Conservation (phyloP, 495 filamentous ascomycete genomes). For the Neurospora sp. region DNA sequence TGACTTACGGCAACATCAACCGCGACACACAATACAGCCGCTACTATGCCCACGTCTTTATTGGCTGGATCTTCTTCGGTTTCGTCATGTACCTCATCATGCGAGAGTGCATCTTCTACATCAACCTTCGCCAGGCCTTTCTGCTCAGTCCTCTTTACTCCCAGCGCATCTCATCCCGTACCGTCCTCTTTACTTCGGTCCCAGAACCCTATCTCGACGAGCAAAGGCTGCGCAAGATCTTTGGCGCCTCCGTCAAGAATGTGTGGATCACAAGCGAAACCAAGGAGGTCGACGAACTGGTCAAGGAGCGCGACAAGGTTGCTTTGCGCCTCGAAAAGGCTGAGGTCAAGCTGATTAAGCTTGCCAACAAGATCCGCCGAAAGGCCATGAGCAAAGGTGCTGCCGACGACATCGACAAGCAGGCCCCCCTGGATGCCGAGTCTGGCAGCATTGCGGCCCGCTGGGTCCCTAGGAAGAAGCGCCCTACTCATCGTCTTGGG, state of each 20-base stretch:
- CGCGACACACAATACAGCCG: constrained; percentile 39
- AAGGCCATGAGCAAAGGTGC: constrained; percentile 64
- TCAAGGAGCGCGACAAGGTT: constrained; percentile 72
- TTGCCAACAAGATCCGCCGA: constrained; percentile 67
- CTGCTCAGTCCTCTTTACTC: constrained; percentile 79
- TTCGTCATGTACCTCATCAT: constrained; percentile 86
- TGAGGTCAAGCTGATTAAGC: constrained; percentile 76
- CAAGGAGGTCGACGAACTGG: constrained; percentile 70
- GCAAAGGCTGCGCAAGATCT: constrained; percentile 64
- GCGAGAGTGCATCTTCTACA: constrained; percentile 85
- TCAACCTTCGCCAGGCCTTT: constrained; percentile 94
- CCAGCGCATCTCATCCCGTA: constrained; percentile 83
- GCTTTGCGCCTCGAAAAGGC: constrained; percentile 82
- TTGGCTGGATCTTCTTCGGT: constrained; percentile 67
- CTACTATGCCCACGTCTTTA: constrained; percentile 66
- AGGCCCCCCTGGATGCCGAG: constrained; percentile 40
- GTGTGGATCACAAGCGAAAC: constrained; percentile 81
- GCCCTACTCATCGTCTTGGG: constrained; percentile 79
- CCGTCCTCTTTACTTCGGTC: constrained; percentile 85
- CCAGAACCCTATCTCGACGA: constrained; percentile 64
- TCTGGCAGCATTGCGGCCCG: constrained; percentile 72
- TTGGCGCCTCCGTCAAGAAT: constrained; percentile 67
- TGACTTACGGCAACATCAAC: constrained; percentile 68
- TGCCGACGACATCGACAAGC: constrained; percentile 37
- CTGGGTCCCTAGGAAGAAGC: constrained; percentile 68